Conservation (phyloP, 1,284 basidiomycete genomes). For the Puccinia hordei region DNA sequence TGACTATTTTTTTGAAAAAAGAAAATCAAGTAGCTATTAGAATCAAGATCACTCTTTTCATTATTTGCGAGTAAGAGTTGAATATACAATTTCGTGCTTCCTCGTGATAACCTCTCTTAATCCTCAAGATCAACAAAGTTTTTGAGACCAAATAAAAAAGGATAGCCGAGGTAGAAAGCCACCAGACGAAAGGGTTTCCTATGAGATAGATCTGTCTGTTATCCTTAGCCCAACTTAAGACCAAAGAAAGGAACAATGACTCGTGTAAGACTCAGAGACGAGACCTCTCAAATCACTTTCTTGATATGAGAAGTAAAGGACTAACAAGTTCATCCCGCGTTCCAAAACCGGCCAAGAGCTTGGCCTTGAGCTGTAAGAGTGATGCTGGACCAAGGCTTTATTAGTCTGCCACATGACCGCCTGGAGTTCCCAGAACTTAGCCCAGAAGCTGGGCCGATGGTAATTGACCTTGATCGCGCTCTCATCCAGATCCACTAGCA, state of each 20-base stretch:
- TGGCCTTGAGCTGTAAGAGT: constrained; percentile 91
- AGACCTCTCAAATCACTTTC: background rate
- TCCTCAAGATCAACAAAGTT: constrained; percentile 78
- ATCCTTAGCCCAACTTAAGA: constrained; percentile 89
- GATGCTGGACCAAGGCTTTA: constrained; percentile 87
- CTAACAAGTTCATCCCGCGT: constrained; percentile 72
- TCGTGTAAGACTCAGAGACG: background rate
- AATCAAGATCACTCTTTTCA: constrained; percentile 58
- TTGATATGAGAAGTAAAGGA: background rate
- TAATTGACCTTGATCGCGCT: constrained; percentile 77
- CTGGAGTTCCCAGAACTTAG: constrained; percentile 90
- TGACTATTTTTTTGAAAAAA: constrained; percentile 64
- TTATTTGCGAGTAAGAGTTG: no score
- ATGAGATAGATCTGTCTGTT: constrained; percentile 91
- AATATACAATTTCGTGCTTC: constrained; percentile 81
- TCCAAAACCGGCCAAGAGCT: constrained; percentile 81
- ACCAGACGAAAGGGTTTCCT: constrained; percentile 93
- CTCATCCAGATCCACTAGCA: constrained; percentile 65
- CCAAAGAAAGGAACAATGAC: constrained; percentile 28
- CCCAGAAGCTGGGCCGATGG: constrained; percentile 76
- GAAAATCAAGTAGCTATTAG: background rate
- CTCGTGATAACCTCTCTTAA: constrained; percentile 79
- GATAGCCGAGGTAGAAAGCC: constrained; percentile 74
- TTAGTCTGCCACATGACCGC: constrained; percentile 99
- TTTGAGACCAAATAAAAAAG: constrained; percentile 70